Percentiles rank a stretch among this genome's conserved stretches.
phyloP scores from a whole-genome alignment of 1,139 yeast species.

The Protomyces inundatus region DNA sequence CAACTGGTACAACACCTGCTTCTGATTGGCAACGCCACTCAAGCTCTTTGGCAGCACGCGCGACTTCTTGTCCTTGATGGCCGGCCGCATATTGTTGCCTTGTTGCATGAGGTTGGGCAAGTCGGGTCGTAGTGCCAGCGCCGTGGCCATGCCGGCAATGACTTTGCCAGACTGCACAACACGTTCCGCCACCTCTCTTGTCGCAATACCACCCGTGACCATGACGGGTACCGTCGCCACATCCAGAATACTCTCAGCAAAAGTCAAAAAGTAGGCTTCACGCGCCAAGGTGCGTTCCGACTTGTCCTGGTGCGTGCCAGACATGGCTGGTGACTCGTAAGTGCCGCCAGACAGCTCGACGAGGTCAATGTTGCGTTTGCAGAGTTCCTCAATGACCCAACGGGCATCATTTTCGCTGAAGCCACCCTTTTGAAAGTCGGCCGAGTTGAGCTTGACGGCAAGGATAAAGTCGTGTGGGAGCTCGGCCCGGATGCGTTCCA shows the following conservation, averaged over 20 bases:
- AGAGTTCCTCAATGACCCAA: conserved; percentile 6
- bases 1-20: not conserved
- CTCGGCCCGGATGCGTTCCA: conserved; percentile 43
- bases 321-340: conserved; percentile 23
- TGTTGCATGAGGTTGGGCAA: not conserved
- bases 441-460: conserved; percentile 25
- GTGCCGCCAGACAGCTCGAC: conserved; percentile 25
- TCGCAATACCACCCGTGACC: not conserved
- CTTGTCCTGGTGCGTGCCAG: conserved; percentile 1
- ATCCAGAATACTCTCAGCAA: conserved; percentile 21
- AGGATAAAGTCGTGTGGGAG: not conserved
- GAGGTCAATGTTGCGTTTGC: conserved; percentile 7
- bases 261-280: conserved; percentile 23
- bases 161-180: not conserved
- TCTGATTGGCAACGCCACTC: not conserved
- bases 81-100: not conserved
- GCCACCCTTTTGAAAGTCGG: conserved; percentile 24
- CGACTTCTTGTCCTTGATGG: not conserved
- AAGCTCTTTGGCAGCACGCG: not conserved
- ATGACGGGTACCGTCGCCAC: not conserved
- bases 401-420: conserved; percentile 14
- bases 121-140: not conserved
- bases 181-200: not conserved
- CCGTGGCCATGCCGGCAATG: conserved; percentile 1
- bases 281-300: conserved; percentile 16